These are phyloP conservation scores for Neonectria sp. DNA, from an alignment of 2,329 filamentous ascomycete genomes.

Conservation along the genomic window DNA sequence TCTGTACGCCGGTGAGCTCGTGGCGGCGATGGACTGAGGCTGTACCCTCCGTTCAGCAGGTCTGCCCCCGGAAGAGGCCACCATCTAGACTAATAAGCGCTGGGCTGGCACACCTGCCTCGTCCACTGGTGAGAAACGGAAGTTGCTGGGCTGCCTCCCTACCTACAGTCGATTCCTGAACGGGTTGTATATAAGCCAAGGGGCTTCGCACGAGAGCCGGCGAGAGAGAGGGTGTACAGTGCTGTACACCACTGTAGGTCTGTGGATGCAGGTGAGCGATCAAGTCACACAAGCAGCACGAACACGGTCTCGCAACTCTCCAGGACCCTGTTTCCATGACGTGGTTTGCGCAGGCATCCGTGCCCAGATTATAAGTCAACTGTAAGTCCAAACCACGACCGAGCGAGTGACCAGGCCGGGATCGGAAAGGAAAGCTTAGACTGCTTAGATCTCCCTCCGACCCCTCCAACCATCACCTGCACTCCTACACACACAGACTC, in stretches of 20 bases:
- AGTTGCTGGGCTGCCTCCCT: background rate
- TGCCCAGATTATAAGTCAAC: no score
- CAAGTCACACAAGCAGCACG: constrained; percentile 10
- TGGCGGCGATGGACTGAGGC: constrained; percentile 21
- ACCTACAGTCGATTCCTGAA: background rate
- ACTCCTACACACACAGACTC: background rate
- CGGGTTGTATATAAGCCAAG: no score
- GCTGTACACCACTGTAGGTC: no score
- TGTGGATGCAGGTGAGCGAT: constrained; percentile 28
- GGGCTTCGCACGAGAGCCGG: background rate
- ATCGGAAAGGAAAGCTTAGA: constrained; percentile 7
- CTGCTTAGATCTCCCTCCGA: constrained; percentile 5
- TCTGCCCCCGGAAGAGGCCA: background rate
- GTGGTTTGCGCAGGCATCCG: no score
- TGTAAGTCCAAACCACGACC: no score
- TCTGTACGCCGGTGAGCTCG: background rate
- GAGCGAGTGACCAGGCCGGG: background rate
- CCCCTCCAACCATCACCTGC: background rate
- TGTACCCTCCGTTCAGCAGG: constrained; percentile 8
- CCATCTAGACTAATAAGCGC: no score
- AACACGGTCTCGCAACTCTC: no score
- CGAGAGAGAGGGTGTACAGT: background rate
- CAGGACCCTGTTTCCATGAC: background rate
- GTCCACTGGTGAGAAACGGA: background rate
- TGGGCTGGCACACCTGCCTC: background rate